Conservation (phyloP, 2,329 filamentous ascomycete species). For the Clonostachys byssicola region DNA sequence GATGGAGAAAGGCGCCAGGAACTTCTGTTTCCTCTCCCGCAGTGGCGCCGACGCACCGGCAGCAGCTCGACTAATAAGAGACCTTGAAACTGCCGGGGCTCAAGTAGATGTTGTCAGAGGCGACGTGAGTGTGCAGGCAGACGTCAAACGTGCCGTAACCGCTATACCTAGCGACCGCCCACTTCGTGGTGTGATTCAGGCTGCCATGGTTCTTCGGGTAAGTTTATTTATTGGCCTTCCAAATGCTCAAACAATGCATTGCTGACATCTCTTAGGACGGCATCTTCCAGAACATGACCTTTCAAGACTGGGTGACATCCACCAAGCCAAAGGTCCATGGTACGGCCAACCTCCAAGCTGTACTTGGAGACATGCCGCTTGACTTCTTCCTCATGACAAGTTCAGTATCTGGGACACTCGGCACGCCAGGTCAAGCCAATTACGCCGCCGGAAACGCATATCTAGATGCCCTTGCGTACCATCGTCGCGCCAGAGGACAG, state of each 20-base stretch:
- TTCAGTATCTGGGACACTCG: constrained; percentile 46
- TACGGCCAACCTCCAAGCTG: constrained; percentile 37
- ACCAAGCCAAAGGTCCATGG: constrained; percentile 45
- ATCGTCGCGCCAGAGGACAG: constrained; percentile 19
- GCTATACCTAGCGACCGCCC: constrained; percentile 9
- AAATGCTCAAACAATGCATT: neutral
- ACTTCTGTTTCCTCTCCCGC: constrained; percentile 50
- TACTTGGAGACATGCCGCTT: constrained; percentile 16
- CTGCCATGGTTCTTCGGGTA: constrained; percentile 7
- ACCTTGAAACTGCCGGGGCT: constrained; percentile 3
- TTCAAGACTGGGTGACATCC: constrained; percentile 34
- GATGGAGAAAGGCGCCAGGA: constrained; percentile 41
- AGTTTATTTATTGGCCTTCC: neutral
- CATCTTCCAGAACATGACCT: constrained; percentile 43
- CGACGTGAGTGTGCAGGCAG: neutral
- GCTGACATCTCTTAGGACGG: constrained; percentile 23
- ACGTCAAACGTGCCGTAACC: neutral
- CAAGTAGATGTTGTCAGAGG: neutral
- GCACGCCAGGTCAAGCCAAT: constrained; percentile 53
- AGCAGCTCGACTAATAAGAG: constrained; percentile 5
- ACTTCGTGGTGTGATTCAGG: constrained; percentile 15
- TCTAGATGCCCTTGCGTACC: constrained; percentile 40
- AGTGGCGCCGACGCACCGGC: constrained; percentile 24
- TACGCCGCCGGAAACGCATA: constrained; percentile 52
- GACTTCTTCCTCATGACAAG: constrained; percentile 50